Percentiles rank a stretch among this genome's conserved stretches.
Evolutionary conservation across 352 stramenopile genomes (phyloP).

Genomic region (Phytophthora constricta): DNA sequence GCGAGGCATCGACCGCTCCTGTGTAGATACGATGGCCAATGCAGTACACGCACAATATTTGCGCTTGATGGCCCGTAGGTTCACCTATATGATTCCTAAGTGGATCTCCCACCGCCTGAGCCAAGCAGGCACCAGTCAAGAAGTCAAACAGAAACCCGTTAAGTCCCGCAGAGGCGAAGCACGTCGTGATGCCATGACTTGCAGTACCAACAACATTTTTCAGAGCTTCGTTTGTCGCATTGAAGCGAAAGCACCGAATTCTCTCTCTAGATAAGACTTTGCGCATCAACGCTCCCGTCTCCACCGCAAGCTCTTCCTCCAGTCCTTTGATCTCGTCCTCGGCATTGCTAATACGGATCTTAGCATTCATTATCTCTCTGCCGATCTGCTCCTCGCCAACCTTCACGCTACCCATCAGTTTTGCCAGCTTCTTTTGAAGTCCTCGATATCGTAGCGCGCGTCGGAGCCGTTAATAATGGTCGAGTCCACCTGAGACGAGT

Average conservation of each 20-base stretch:
- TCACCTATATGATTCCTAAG: constrained; percentile 69
- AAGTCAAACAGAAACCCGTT: constrained; percentile 71
- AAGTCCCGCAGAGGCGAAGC: constrained; percentile 54
- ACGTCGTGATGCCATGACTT: constrained; percentile 71
- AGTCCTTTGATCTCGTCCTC: constrained; percentile 74
- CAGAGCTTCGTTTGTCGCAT: constrained; percentile 67
- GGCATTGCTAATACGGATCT: constrained; percentile 70
- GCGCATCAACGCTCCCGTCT: constrained; percentile 79
- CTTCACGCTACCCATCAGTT: constrained; percentile 71
- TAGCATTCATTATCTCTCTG: constrained; percentile 67
- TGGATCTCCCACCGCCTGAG: constrained; percentile 67
- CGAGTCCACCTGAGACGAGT: constrained; percentile 74
- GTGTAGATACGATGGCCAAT: constrained; percentile 71
- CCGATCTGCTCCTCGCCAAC: constrained; percentile 60
- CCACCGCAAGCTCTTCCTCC: constrained; percentile 67
- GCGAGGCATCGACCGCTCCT: constrained; percentile 62
- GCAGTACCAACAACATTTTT: constrained; percentile 79
- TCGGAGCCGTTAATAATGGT: constrained; percentile 58
- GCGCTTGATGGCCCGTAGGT: constrained; percentile 65
- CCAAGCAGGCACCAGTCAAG: constrained; percentile 67
- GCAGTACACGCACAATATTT: constrained; percentile 74
- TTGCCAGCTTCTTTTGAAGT: constrained; percentile 82
- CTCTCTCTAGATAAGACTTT: constrained; percentile 64
- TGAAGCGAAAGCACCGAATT: constrained; percentile 83
- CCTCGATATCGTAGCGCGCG: constrained; percentile 73